Base-by-base conservation (phyloP, 192 early-diverging fungal genomes). In the Linnemannia hyalina region DNA sequence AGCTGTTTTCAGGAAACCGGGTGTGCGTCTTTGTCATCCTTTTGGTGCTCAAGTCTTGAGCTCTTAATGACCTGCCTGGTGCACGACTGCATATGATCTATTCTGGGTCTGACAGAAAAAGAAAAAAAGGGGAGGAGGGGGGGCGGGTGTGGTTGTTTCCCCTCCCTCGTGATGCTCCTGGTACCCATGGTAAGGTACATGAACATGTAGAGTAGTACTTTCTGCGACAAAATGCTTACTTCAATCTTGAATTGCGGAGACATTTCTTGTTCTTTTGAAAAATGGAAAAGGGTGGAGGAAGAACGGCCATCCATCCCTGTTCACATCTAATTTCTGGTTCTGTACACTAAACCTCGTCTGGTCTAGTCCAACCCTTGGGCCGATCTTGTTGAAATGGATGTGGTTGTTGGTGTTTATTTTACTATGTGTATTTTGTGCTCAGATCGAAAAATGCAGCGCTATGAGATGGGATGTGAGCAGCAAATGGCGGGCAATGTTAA, bases 81-180 rank as follows among this genome's bases (percentile, higher is more conserved):
- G 60, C 60, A 11, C 60, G 60, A 65, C 60, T 65, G 60, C 60
- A 65, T 52, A 52, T 32, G 60, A 65, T 65, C 60, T 65, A 65
- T 65, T 65, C 60, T 65, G 60, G 29, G 60, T 26, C 32, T 11
- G 8, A 40, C 38, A 40, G 38, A n/a, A 9, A n/a, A 6, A 26
- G 54, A 57, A 57, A 23, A 57, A 57, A 65, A 65, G 29, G 10
- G 15, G 11, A 11, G 11, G 29, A 10, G 10, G 15, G 11, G 29
- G 11, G 29, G 2, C 10, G 26, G 60, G 60, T 52, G 49, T 52
- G 60, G 60, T 32, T 65, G 60, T 46, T 46, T 40, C 3, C 49
- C 49, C 3, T 13, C 47, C 49, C 60, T 65, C 55, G 55, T 60
- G 55, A 60, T 60, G 55, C 26, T n/a, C 55, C 11, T 29, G 26